Conservation (phyloP, 1,284 basidiomycete species). For the Melampsora americana region DNA sequence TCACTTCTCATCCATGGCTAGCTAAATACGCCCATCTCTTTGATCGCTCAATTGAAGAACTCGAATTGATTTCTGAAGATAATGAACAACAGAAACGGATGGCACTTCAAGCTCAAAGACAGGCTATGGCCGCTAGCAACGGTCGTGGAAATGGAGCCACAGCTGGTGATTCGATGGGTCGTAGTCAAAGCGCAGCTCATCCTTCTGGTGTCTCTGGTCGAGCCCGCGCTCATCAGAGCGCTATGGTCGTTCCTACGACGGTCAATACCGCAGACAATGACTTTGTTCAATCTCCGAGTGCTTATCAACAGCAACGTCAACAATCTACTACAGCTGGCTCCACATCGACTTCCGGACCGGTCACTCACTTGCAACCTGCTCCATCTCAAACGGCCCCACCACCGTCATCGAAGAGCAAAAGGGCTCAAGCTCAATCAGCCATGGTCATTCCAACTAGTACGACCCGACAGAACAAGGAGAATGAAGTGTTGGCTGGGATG, state of each 20-base stretch:
- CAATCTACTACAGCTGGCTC: constrained; percentile 11
- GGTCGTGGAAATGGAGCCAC: not conserved
- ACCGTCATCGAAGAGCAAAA: not conserved
- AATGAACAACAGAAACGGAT: constrained; percentile 77
- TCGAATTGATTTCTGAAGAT: constrained; percentile 75
- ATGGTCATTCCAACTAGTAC: constrained; percentile 23
- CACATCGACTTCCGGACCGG: constrained; percentile 7
- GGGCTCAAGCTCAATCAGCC: constrained; percentile 39
- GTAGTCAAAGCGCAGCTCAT: constrained; percentile 16
- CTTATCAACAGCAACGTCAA: constrained; percentile 42
- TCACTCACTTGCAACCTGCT: constrained; percentile 29
- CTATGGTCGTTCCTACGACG: constrained; percentile 44
- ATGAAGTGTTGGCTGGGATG: constrained; percentile 3
- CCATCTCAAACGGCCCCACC: not conserved
- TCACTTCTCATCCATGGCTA: constrained; percentile 85
- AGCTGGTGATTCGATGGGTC: not conserved
- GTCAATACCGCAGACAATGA: constrained; percentile 1
- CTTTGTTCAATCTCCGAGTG: not conserved
- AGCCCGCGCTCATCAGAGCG: constrained; percentile 43
- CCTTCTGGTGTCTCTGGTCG: constrained; percentile 15
- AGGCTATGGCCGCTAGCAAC: constrained; percentile 34
- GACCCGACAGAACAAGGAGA: constrained; percentile 30
- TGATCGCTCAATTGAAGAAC: constrained; percentile 68
- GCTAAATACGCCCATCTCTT: constrained; percentile 66
- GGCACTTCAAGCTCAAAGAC: constrained; percentile 65